Conservation (phyloP, 768 basidiomycete species). For the Boletus eberwhitei region DNA sequence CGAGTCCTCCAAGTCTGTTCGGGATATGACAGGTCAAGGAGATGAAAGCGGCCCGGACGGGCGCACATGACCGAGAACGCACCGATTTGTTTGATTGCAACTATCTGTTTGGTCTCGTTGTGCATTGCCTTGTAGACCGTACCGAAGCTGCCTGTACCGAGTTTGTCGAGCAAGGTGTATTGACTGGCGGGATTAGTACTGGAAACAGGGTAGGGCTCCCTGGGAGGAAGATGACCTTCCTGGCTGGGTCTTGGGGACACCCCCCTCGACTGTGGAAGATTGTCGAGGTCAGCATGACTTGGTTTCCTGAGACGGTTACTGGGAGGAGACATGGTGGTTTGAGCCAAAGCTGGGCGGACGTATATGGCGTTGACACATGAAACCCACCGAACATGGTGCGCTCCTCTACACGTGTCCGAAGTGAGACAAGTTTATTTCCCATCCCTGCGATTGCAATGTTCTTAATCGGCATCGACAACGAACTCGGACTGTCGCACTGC, state of each 20-base stretch:
- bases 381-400: slow-evolving; percentile 14
- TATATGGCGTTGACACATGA: slow-evolving; percentile 16
- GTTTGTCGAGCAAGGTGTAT: slow-evolving; percentile 89
- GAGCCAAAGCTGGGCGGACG: slow-evolving; percentile 14
- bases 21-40: not conserved
- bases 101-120: slow-evolving; percentile 89
- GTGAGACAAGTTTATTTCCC: slow-evolving; percentile 4
- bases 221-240: slow-evolving; percentile 32
- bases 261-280: slow-evolving; percentile 17
- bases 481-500: not conserved
- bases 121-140: slow-evolving; percentile 97
- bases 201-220: slow-evolving; percentile 67
- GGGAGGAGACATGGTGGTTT: slow-evolving; percentile 43
- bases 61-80: slow-evolving; percentile 29
- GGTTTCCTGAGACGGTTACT: slow-evolving; percentile 38
- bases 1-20: slow-evolving; percentile 89
- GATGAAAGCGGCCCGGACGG: slow-evolving; percentile 4
- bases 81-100: slow-evolving; percentile 99
- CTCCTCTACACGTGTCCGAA: slow-evolving; percentile 27
- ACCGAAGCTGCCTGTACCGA: slow-evolving; percentile 97
- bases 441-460: not conserved
- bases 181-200: slow-evolving; percentile 83
- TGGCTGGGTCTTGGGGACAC: slow-evolving; percentile 40
- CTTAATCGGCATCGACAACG: not conserved
- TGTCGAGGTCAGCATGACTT: slow-evolving; percentile 36